phyloP scores from a whole-genome alignment of 495 filamentous ascomycete species.

The Barbatosphaeria neglecta region DNA sequence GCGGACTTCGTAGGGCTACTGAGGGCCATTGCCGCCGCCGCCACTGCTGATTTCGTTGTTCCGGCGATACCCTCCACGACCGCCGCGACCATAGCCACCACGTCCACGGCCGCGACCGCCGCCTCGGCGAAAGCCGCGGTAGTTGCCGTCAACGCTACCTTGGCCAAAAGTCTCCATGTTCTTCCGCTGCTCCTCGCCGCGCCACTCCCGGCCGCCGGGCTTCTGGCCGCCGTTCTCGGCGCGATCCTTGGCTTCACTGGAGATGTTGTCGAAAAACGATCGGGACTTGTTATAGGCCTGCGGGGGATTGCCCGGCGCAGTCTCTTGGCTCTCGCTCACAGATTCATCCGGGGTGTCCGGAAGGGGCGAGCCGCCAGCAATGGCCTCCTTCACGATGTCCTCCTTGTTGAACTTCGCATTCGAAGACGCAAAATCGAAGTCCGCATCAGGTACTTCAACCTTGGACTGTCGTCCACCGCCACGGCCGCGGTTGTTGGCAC shows the following conservation, averaged over 20 bases:
- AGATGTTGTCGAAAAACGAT: constrained; percentile 97
- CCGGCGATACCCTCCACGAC: constrained; percentile 18
- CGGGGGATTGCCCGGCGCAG: constrained; percentile 17
- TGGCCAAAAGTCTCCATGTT: constrained; percentile 99
- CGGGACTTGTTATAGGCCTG: constrained; percentile 68
- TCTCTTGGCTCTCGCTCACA: constrained; percentile 14
- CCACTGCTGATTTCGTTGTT: background rate
- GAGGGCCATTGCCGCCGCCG: background rate
- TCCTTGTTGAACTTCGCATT: constrained; percentile 99
- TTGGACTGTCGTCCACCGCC: constrained; percentile 45
- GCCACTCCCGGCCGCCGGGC: constrained; percentile 78
- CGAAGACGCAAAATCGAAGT: constrained; percentile 85
- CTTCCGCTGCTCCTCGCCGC: constrained; percentile 82
- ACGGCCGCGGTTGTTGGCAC: constrained; percentile 44
- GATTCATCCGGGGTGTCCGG: constrained; percentile 36
- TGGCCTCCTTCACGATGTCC: constrained; percentile 83
- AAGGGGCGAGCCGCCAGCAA: constrained; percentile 66
- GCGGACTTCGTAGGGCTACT: background rate
- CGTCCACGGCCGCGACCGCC: constrained; percentile 48
- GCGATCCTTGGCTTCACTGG: constrained; percentile 83
- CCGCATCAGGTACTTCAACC: constrained; percentile 75
- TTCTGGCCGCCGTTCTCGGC: constrained; percentile 55
- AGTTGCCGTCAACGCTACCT: constrained; percentile 81
- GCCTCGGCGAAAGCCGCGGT: constrained; percentile 62
- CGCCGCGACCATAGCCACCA: constrained; percentile 28